phyloP scores from a whole-genome alignment of 768 basidiomycete genomes.

The Trichaptum fuscoviolaceum region DNA sequence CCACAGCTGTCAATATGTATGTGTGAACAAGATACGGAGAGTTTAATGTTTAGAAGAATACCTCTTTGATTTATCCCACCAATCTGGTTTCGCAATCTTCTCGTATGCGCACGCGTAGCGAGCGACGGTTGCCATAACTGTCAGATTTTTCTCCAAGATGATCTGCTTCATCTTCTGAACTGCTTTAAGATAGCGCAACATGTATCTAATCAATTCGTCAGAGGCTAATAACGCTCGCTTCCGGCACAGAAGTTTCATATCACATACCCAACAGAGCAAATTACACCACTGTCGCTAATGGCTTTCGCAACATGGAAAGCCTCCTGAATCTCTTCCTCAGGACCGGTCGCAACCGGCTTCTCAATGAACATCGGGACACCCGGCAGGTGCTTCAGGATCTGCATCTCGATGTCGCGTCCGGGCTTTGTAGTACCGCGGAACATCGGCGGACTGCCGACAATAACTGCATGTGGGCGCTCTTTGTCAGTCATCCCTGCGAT shows the following conservation, averaged over 20 bases:
- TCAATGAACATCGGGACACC: conserved; percentile 87
- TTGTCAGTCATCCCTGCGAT: conserved; percentile 58
- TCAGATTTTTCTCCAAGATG: conserved; percentile 88
- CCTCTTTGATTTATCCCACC: conserved; percentile 94
- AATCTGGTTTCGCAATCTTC: conserved; percentile 73
- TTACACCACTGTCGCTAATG: conserved; percentile 63
- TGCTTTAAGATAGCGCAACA: conserved; percentile 90
- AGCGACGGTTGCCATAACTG: conserved; percentile 94
- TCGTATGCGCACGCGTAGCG: conserved; percentile 90
- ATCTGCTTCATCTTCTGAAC: conserved; percentile 97
- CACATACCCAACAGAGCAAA: conserved; percentile 84
- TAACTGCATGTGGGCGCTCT: conserved; percentile 72
- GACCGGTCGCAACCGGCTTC: conserved; percentile 87
- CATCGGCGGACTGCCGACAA: conserved; percentile 91
- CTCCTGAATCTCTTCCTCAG: conserved; percentile 58
- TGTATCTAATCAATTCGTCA: conserved; percentile 50
- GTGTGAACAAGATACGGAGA: neutral
- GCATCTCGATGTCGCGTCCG: conserved; percentile 81
- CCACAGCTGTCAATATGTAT: conserved; percentile 46
- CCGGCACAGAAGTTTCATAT: neutral
- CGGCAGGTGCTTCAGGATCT: conserved; percentile 84
- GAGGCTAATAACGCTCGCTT: neutral
- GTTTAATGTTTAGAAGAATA: conserved; percentile 15
- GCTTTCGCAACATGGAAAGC: conserved; percentile 65
- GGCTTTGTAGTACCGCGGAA: conserved; percentile 76